Base-by-base conservation (phyloP, 2,329 filamentous ascomycete genomes). In the Xylaria sp. region DNA sequence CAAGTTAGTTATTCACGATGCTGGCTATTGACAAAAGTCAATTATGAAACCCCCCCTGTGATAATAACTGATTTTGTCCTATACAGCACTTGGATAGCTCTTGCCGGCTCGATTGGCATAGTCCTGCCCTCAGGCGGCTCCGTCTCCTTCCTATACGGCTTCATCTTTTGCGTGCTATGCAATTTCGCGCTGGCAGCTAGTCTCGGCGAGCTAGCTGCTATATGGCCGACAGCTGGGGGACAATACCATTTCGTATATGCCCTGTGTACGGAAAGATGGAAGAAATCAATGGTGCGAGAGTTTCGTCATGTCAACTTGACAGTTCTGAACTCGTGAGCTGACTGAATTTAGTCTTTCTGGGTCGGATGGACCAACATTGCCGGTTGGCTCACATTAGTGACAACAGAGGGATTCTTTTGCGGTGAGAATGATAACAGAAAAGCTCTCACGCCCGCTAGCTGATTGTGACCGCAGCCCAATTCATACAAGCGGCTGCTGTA, bases 221-320 rank as follows among this genome's bases (percentile, higher is more conserved):
- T 81, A 45, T 82, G 79, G 78, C 80, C 79, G 0, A 82, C 80
- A 0, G 78, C 79, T 0, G 80, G 79, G 7, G 80, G 80, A 0
- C 80, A 82, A 47, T 82, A 81, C 68, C 78, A 82, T 52, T 80
- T 79, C 25, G 78, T 78, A 2, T 79, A 78, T 63, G 77, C 78
- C 0, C 54, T 81, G 8, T 78, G 75, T 28, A 75, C 75, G 2
- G 72, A 77, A 0, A 69, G 65, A 17, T 81, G 78, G 78, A 78
- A 72, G 52, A 77, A 72, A 35, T 57, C 71, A 0, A 74, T 78
- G 72, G 78, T 78, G 58, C 25, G 69, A n/a, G n/a, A n/a, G 58
- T 25, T 1, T 0, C 8, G 9, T 40, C 9, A 25, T 38, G 23
- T 14, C 1, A 25, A 15, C 33, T 21, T 40, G 9, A 9, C 4